These are phyloP conservation scores for Solanum pennellii DNA, from an alignment of 257 asterid genomes.

Conservation along the genomic window DNA sequence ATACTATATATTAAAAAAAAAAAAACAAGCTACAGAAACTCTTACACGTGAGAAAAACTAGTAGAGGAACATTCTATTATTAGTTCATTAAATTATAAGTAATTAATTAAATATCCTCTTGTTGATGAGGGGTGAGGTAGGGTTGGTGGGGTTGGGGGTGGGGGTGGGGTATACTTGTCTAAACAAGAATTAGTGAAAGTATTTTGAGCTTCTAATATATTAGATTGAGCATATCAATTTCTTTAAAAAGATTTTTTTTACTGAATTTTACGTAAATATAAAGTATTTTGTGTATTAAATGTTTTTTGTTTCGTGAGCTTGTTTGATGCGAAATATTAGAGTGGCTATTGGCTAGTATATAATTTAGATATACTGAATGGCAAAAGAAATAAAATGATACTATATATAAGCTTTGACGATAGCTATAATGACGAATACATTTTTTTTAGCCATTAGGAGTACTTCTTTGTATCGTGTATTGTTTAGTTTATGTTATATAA, in stretches of 20 bases:
- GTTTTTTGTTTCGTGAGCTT: not conserved
- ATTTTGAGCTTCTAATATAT: not conserved
- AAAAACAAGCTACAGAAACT: slow-evolving; percentile 11
- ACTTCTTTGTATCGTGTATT: not conserved
- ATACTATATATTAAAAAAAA: not conserved
- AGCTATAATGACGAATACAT: not conserved
- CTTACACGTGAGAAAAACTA: slow-evolving; percentile 27
- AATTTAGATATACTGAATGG: not conserved
- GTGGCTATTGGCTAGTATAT: not conserved
- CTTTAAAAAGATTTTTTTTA: not conserved
- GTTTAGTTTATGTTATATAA: not conserved
- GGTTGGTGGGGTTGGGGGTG: too few species aligned
- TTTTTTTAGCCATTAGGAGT: not conserved
- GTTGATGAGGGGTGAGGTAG: not conserved
- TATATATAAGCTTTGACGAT: not conserved
- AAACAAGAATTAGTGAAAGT: not conserved
- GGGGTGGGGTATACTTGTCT: not conserved
- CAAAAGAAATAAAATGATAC: not conserved
- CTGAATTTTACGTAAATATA: not conserved
- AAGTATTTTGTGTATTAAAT: not conserved
- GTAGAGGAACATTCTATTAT: not conserved
- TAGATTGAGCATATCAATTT: too few species aligned
- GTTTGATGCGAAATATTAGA: not conserved
- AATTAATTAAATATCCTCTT: not conserved
- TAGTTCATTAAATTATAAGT: not conserved